Base-by-base conservation (phyloP, 2,329 filamentous ascomycete genomes). In the Calonectria leucothoes region DNA sequence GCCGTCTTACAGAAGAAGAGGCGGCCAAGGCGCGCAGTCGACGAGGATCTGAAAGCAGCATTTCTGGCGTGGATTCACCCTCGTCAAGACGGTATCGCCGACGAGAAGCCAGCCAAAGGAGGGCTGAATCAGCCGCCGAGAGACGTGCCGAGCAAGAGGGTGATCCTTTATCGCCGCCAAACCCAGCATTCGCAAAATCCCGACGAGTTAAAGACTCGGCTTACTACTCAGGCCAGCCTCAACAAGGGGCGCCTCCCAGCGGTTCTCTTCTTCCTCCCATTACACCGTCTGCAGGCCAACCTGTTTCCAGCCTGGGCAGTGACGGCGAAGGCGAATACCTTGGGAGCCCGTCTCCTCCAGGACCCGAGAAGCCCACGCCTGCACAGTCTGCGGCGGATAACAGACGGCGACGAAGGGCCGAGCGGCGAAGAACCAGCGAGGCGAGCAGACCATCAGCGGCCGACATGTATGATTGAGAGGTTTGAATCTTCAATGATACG, bases 1-100 rank as follows among this genome's bases (percentile, higher is more conserved):
- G 91, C 45, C 87, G 90, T 42, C 83, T 93, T 29, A 92, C 91
- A 0, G 91, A 92, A 31, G 89, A 91, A 74, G 91, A 93, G 80
- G 86, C 89, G 3, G 85, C 86, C 39, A 85, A 86, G 35, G 84
- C 82, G 5, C 82, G 85, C 15, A 85, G 86, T 55, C 84, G 90
- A 65, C 86, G 84, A 52, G 88, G 89, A 72, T 91, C 90, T 12
- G 82, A 87, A 37, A 91, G 89, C 80, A 92, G 89, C 78, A 75
- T 91, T 3, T 92, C 90, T 4, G 91, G 87, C 6, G 85, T 86
- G n/a, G 91, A 92, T 31, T 87, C 88, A 6, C 87, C 88, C 1
- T 86, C 83, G 17, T 82, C 86, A 20, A 80, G 83, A 15, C 83
- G 82, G 8, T 85, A 87, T 68, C 85, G 89, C 79, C 86, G 91